Evolutionary conservation across 2,329 filamentous ascomycete genomes (phyloP).

Genomic region (Alternaria sp.): DNA sequence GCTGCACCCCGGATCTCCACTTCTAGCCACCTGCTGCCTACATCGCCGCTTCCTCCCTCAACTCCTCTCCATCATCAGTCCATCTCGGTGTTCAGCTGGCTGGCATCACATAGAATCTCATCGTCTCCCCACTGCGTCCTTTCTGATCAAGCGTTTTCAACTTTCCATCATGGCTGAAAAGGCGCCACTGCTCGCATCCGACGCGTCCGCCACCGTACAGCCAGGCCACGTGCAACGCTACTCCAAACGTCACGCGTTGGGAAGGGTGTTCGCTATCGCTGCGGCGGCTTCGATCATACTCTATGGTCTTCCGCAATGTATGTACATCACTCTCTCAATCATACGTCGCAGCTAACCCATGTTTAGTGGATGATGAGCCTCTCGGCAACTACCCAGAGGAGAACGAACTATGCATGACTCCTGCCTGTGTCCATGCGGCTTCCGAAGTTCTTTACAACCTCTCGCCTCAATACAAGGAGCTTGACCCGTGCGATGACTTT

Average conservation of each 20-base stretch:
- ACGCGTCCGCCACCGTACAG: slow-evolving; percentile 19
- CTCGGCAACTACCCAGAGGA: slow-evolving; percentile 14
- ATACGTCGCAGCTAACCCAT: slow-evolving; percentile 1
- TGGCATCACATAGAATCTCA: no score
- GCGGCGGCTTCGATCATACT: slow-evolving; percentile 31
- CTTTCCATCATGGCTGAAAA: slow-evolving; percentile 34
- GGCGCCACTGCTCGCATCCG: slow-evolving; percentile 28
- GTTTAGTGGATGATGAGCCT: slow-evolving; percentile 15
- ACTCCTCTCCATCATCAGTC: slow-evolving; percentile 15
- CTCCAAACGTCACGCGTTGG: slow-evolving; percentile 19
- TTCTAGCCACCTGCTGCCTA: slow-evolving; percentile 23
- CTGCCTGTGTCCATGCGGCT: slow-evolving; percentile 70
- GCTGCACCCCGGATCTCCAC: slow-evolving; percentile 35
- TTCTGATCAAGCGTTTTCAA: not conserved
- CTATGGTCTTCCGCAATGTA: slow-evolving; percentile 29
- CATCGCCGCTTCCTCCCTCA: slow-evolving; percentile 17
- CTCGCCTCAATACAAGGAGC: slow-evolving; percentile 66
- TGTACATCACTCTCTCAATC: not conserved
- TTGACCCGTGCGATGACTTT: slow-evolving; percentile 76
- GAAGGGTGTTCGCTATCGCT: slow-evolving; percentile 29
- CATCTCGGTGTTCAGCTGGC: slow-evolving; percentile 34
- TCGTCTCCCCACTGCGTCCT: not conserved
- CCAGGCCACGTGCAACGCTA: slow-evolving; percentile 23
- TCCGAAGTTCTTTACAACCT: slow-evolving; percentile 70
- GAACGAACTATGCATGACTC: slow-evolving; percentile 60